Evolutionary conservation across 345 rosid genomes (phyloP).

Genomic region (Boechera retrofracta): DNA sequence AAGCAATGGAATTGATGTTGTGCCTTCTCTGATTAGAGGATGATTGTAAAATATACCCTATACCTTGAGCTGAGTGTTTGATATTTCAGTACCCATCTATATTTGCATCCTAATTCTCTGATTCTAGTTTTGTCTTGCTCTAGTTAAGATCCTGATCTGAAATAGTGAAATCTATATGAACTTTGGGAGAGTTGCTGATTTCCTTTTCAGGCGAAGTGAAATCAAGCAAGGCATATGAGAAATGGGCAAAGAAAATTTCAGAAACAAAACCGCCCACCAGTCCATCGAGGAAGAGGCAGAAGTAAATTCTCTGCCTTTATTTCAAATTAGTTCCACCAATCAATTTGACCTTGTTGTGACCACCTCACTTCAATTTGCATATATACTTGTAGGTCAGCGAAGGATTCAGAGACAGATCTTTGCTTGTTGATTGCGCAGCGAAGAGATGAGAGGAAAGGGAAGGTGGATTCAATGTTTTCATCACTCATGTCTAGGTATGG

Average conservation of each 20-base stretch:
- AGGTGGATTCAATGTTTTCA: conserved; percentile 80
- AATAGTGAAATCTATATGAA: background rate
- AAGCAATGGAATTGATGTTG: background rate
- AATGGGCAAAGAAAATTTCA: conserved; percentile 75
- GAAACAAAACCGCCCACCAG: conserved; percentile 64
- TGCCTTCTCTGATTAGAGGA: background rate
- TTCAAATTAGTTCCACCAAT: background rate
- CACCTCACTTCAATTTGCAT: background rate
- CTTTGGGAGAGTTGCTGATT: background rate
- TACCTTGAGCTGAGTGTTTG: background rate
- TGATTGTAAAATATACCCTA: conserved; percentile 1
- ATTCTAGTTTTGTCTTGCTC: background rate
- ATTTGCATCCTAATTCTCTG: background rate
- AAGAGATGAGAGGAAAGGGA: conserved; percentile 63
- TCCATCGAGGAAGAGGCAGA: conserved; percentile 58
- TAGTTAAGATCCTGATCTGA: background rate
- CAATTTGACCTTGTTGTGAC: conserved; percentile 16
- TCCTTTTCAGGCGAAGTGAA: conserved; percentile 62
- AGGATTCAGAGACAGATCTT: conserved; percentile 63
- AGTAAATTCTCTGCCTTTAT: conserved; percentile 50
- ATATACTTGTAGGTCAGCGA: conserved; percentile 50
- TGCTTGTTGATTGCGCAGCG: conserved; percentile 65
- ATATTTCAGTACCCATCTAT: background rate
- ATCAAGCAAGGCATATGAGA: conserved; percentile 72
- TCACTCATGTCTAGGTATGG: conserved; percentile 75